Evolutionary conservation across 2,329 filamentous ascomycete species (phyloP), one percentile per base, ranked within the genome.

Genomic region (Cladophialophora immunda): DNA sequence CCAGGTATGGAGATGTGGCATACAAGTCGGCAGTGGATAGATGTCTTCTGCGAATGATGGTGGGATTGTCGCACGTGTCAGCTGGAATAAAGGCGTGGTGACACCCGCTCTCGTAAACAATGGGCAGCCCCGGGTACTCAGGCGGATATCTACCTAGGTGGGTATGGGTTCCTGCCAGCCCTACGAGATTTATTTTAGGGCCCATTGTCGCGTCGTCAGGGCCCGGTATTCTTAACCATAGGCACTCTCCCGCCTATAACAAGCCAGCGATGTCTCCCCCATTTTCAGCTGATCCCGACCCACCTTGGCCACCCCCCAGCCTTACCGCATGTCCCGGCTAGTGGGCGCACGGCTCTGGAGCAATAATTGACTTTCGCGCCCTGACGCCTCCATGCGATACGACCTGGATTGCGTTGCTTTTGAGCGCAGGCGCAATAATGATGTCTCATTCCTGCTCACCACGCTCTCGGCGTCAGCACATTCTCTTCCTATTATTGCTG

Each of bases 361-460:
- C 11, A 50, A 25, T 50, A 50, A 58, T 58, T 45, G 30, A 47
- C 27, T 32, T 45, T 22, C 13, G 27, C 41, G 13, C 50, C 45
- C 58, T 61, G 38, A 36, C 27, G 27, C 47, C 45, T 36, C 45
- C 45, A 50, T 54, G 47, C 45, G 41, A 61, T 61, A 54, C 58
- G 58, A 61, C 58, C 30, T 53, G 45, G 34, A 61, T 54, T 36
- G 58, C 34, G 58, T 61, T 25, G 41, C 58, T 47, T 13, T 50
- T 4, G 22, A 22, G 38, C 45, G 45, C 45, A 50, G 45, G 45
- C 45, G 17, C 45, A 50, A 50, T 45, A 17, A 45, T 50, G 19
- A 27, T 50, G 45, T 50, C 45, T 73, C 50, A 75, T 38, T 30
- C 53, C 15, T 32, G 9, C 53, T 56, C 29, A 56, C 53, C 19